Evolutionary conservation across 345 rosid genomes (phyloP).

Genomic region (Salix viminalis): DNA sequence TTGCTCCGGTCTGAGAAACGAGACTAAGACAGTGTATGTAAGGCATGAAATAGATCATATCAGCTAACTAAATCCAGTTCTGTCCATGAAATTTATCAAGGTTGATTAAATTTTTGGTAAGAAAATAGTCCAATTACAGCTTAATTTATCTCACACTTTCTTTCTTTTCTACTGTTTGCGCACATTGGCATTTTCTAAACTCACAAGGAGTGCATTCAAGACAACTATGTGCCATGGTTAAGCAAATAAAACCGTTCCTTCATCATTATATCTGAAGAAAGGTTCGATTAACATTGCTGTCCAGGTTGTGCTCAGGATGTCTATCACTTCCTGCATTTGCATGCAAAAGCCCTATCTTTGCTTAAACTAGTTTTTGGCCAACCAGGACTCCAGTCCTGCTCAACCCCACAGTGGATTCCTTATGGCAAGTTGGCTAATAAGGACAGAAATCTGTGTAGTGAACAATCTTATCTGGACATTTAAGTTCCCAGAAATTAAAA

Average conservation of each 20-base stretch:
- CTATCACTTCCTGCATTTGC: not conserved
- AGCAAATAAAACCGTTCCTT: not conserved
- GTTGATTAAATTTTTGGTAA: too few species aligned
- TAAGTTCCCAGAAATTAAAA: not conserved
- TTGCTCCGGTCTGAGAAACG: too few species aligned
- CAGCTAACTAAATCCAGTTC: too few species aligned
- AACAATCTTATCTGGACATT: not conserved
- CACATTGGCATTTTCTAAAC: not conserved
- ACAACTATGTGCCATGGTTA: not conserved
- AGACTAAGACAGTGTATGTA: too few species aligned
- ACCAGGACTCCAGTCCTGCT: not conserved
- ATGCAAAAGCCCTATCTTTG: not conserved
- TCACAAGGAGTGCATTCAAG: not conserved
- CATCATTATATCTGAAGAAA: not conserved
- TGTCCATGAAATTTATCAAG: too few species aligned
- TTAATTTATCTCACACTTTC: too few species aligned
- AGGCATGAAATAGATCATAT: too few species aligned
- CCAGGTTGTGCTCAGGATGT: not conserved
- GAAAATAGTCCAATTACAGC: too few species aligned
- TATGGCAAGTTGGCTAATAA: not conserved
- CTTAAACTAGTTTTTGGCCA: not conserved
- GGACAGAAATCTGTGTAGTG: not conserved
- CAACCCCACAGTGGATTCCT: not conserved
- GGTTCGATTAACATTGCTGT: not conserved
- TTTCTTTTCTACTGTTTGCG: too few species aligned